Conservation (phyloP, 352 stramenopile species). For the Lagenidium giganteum region DNA sequence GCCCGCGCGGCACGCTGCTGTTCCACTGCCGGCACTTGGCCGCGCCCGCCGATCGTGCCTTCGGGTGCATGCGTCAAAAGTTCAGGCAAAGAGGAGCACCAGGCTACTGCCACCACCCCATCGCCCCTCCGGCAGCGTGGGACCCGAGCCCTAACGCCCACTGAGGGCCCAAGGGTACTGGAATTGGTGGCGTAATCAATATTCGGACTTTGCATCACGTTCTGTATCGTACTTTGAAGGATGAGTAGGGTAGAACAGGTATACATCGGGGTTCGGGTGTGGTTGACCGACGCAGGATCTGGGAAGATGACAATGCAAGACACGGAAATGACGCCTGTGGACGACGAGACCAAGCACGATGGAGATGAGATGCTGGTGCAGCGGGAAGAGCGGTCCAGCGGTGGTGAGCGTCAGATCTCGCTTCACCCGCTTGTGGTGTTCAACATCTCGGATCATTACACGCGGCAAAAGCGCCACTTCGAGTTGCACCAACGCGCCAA, state of each 20-base stretch:
- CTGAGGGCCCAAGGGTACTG: no score
- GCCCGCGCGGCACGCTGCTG: no score
- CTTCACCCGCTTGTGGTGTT: constrained; percentile 90
- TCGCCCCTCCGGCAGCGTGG: no score
- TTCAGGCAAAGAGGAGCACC: no score
- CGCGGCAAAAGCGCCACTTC: constrained; percentile 69
- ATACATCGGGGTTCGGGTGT: background rate
- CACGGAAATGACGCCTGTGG: constrained; percentile 45
- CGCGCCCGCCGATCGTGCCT: no score
- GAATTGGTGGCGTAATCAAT: no score
- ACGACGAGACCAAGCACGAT: constrained; percentile 20
- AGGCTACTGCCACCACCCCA: no score
- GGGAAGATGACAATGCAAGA: constrained; percentile 34
- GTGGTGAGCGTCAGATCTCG: constrained; percentile 64
- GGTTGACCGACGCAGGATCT: background rate
- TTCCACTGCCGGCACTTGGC: no score
- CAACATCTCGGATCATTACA: constrained; percentile 95
- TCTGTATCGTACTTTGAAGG: constrained; percentile 10
- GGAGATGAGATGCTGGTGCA: constrained; percentile 32
- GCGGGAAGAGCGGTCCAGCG: constrained; percentile 33
- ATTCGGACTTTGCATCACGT: no score
- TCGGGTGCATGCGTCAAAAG: no score
- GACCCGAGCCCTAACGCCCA: no score
- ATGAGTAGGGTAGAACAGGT: background rate
- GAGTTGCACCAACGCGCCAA: no score